Evolutionary conservation across 2,329 filamentous ascomycete species (phyloP).

Genomic region (Laburnicola sp.): DNA sequence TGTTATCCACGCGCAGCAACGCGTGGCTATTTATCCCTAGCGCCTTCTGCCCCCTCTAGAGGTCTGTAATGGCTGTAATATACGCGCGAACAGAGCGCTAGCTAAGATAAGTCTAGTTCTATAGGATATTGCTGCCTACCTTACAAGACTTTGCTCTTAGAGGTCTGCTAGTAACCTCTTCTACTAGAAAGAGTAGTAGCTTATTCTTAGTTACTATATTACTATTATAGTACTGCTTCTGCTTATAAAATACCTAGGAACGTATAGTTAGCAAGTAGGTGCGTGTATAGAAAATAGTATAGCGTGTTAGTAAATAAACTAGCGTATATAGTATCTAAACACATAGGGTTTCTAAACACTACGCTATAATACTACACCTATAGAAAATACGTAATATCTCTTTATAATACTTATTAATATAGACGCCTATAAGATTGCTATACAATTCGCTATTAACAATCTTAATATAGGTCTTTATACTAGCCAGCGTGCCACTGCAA

Average conservation of each 20-base stretch:
- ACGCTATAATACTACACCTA: too few relatives aligned
- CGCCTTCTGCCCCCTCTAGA: conserved; percentile 4
- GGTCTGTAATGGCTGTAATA: conserved; percentile 7
- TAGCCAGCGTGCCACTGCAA: too few relatives aligned
- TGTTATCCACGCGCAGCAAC: conserved; percentile 4
- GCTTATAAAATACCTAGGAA: too few relatives aligned
- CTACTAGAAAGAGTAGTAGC: conserved; percentile 10
- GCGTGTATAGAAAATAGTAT: neutral
- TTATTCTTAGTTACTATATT: conserved; percentile 8
- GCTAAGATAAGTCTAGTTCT: conserved; percentile 2
- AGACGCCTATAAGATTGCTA: too few relatives aligned
- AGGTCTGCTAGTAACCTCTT: conserved; percentile 4
- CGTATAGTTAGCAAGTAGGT: neutral
- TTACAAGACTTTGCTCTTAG: conserved; percentile 8
- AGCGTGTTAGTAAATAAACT: neutral
- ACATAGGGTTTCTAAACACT: too few relatives aligned
- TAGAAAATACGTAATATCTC: too few relatives aligned
- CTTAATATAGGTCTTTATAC: too few relatives aligned
- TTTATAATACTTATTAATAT: too few relatives aligned
- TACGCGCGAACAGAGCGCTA: conserved; percentile 6
- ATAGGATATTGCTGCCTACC: conserved; percentile 3
- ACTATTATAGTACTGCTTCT: too few relatives aligned
- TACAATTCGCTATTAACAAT: too few relatives aligned
- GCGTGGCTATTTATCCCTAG: conserved; percentile 5
- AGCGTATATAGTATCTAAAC: too few relatives aligned